Base-by-base conservation (phyloP, 1,284 basidiomycete genomes). In the Austroboletus niveus region DNA sequence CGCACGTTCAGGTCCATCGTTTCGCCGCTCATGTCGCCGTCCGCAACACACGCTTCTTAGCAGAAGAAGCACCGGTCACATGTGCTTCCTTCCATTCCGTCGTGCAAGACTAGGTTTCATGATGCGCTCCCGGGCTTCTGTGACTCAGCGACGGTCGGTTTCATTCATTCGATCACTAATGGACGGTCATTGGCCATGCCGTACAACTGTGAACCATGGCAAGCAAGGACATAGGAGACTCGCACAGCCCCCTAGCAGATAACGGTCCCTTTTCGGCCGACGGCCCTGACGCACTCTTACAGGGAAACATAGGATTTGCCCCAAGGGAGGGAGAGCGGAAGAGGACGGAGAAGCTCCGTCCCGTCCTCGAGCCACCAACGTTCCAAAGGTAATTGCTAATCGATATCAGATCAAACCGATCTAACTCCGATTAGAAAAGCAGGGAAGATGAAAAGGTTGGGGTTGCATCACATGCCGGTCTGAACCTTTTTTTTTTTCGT, bases 351-450 rank as follows among this genome's bases (percentile, higher is more conserved):
- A 39, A 8, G 60, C 60, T 58, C 58, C 58, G 49, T 49, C 39
- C 54, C 51, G 51, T 46, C 47, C 42, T 15, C 32, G 29, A 38
- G 49, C 39, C 22, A 6, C 22, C 17, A 39, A 20, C n/a, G 17
- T 24, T 11, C 24, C 5, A 48, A 45, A 39, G 48, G 48, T 38
- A 51, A 55, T 57, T 42, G 49, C 46, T 42, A 53, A 62, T 55
- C 56, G 56, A 55, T 48, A 60, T 60, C 54, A 57, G 49, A 59
- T 62, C 45, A 49, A 38, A 32, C 27, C 45, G 60, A 59, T 59
- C 58, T 60, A 59, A 27, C 49, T 53, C 57, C 60, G 36, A 57
- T 53, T 56, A 30, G 39, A 31, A 30, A 35, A n/a, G 22, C 32
- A 7, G 29, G 9, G 32, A 45, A 12, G 29, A 14, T 9, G 29